Evolutionary conservation across 495 filamentous ascomycete species (phyloP).

Genomic region (Penicilliopsis zonata): DNA sequence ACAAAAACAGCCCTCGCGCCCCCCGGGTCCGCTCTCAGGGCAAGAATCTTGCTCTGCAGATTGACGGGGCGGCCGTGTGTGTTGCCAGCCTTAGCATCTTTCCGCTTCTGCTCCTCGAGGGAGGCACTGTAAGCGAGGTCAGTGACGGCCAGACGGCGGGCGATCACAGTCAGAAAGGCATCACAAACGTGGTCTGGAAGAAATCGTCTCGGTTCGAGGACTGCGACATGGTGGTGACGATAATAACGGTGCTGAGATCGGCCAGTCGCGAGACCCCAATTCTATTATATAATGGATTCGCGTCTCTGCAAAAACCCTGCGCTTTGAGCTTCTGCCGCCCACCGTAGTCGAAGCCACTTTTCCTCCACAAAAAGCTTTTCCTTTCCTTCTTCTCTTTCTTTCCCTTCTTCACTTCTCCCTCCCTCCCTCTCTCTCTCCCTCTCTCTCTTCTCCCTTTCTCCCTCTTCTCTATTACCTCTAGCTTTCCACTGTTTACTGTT

Average conservation of each 20-base stretch:
- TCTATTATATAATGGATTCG: no score
- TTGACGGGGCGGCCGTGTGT: constrained; percentile 69
- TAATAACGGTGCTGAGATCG: not conserved
- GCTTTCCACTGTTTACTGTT: constrained; percentile 3
- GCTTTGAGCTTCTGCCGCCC: constrained; percentile 21
- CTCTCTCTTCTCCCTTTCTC: constrained; percentile 4
- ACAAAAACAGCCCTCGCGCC: constrained; percentile 54
- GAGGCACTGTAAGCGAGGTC: constrained; percentile 42
- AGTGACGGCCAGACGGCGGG: constrained; percentile 3
- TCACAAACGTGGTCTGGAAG: constrained; percentile 76
- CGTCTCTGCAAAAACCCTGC: no score
- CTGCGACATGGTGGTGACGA: constrained; percentile 39
- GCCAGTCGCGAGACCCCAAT: constrained; percentile 2
- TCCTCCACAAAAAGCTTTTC: constrained; percentile 25
- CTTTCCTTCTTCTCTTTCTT: constrained; percentile 7
- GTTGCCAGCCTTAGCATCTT: constrained; percentile 71
- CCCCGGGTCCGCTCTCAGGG: constrained; percentile 55
- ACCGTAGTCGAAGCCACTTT: constrained; percentile 22
- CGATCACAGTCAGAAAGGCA: constrained; percentile 2
- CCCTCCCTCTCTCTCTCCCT: constrained; percentile 3
- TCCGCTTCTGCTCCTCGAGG: constrained; percentile 57
- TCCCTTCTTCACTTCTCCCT: constrained; percentile 3
- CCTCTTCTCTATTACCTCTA: constrained; percentile 10
- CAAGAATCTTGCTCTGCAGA: constrained; percentile 77
- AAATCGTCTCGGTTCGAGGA: constrained; percentile 61